A percentile compares a stretch with the other conserved stretches of the same genome.
Conservation (phyloP, 192 early-diverging fungal genomes). For the Podila clonocystis region DNA sequence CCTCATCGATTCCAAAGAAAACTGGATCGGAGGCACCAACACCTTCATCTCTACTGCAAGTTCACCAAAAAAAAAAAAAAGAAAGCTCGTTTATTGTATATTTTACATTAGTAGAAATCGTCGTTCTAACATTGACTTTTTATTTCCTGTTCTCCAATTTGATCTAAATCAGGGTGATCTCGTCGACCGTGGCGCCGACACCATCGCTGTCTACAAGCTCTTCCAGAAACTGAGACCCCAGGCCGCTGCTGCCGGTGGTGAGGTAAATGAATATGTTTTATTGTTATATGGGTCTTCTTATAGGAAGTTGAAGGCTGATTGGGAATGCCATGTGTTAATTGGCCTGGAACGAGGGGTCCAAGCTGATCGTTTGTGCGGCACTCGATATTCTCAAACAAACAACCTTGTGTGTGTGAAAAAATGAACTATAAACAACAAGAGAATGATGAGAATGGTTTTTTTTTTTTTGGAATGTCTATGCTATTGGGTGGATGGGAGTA, state of each 20-base stretch:
- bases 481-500: no score
- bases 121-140: not conserved
- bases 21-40: conserved; percentile 66
- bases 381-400: no score
- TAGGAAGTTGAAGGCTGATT: not conserved
- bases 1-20: conserved; percentile 62
- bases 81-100: no score
- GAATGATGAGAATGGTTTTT: no score
- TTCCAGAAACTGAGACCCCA: conserved; percentile 66
- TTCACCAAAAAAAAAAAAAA: not conserved
- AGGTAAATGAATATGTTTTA: conserved; percentile 28
- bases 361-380: no score
- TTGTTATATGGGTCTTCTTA: not conserved
- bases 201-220: conserved; percentile 72
- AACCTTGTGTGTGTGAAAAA: no score
- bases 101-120: not conserved
- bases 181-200: conserved; percentile 79
- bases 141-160: not conserved
- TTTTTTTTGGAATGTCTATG: no score
- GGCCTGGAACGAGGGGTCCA: no score
- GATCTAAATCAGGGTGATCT: conserved; percentile 68
- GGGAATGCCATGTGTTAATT: not conserved
- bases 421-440: no score
- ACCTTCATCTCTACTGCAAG: conserved; percentile 76
- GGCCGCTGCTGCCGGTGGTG: conserved; percentile 59